Conservation (phyloP, 208 protist species). For the Eutreptiella sp. region DNA sequence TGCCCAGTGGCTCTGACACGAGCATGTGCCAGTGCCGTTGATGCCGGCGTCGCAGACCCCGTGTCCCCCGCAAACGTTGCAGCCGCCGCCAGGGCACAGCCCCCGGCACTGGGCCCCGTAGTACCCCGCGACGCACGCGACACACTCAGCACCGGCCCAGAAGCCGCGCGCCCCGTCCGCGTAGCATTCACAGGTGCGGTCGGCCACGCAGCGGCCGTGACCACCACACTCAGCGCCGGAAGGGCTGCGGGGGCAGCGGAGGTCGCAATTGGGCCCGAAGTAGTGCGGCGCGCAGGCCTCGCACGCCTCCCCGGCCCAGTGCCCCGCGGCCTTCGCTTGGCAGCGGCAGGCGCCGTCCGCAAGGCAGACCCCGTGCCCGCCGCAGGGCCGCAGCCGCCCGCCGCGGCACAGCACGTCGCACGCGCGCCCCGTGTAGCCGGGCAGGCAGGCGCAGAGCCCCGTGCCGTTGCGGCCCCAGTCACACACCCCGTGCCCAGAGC, state of each 20-base stretch:
- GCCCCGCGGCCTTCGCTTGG: conserved; percentile 4
- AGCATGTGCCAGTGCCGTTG: conserved; percentile 16
- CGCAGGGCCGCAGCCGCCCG: not conserved
- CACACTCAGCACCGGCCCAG: conserved; percentile 8
- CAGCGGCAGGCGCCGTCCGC: not conserved
- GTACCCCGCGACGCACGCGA: conserved; percentile 20
- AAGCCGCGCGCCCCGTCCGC: not conserved
- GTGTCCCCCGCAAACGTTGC: not conserved
- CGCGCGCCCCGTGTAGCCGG: not conserved
- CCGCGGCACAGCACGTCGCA: not conserved
- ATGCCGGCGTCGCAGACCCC: not conserved
- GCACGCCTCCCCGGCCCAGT: conserved; percentile 24
- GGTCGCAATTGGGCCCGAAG: conserved; percentile 3
- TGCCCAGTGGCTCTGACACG: conserved; percentile 16
- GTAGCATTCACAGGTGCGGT: not conserved
- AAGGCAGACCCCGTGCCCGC: conserved; percentile 1
- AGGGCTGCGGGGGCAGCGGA: not conserved
- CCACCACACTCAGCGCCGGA: not conserved
- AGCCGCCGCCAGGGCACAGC: not conserved
- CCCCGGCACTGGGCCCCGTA: not conserved
- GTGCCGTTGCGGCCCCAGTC: conserved; percentile 4
- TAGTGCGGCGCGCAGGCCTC: not conserved
- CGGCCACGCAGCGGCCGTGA: conserved; percentile 4
- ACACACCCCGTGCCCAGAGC: conserved; percentile 16
- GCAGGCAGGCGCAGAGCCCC: conserved; percentile 3